Evolutionary conservation across 306 rosid species (phyloP).

Genomic region (Gastrolobium bilobum): DNA sequence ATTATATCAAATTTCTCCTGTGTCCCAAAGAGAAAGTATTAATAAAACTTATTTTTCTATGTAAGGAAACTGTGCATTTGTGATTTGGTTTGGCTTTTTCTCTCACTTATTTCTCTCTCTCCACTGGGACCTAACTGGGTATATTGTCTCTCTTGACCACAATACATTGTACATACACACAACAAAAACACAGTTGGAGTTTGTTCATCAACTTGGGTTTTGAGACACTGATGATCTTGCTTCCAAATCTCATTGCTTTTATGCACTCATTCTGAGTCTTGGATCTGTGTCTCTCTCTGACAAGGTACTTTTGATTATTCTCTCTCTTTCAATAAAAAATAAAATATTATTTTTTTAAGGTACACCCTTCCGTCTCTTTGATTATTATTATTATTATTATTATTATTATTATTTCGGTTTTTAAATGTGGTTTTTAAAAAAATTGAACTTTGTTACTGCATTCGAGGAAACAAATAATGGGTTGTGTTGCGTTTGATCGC

Average conservation of each 20-base stretch:
- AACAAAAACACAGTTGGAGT: slow-evolving; percentile 25
- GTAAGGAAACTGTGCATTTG: slow-evolving; percentile 2
- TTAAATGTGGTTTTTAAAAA: background rate
- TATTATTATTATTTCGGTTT: background rate
- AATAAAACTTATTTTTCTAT: slow-evolving; percentile 10
- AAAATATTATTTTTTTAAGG: slow-evolving; percentile 1
- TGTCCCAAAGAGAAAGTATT: background rate
- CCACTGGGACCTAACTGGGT: slow-evolving; percentile 26
- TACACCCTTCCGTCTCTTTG: slow-evolving; percentile 25
- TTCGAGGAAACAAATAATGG: slow-evolving; percentile 17
- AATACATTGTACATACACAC: slow-evolving; percentile 38
- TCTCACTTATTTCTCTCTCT: slow-evolving; percentile 15
- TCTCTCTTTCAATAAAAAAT: background rate
- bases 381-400: background rate
- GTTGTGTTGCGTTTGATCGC: slow-evolving; percentile 33
- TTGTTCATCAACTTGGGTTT: slow-evolving; percentile 18
- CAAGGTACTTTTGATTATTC: slow-evolving; percentile 42
- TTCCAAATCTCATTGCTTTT: slow-evolving; percentile 31
- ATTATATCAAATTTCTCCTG: background rate
- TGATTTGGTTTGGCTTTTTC: slow-evolving; percentile 7
- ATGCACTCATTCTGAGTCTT: slow-evolving; percentile 28
- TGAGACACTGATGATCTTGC: slow-evolving; percentile 12
- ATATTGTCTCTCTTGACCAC: slow-evolving; percentile 38
- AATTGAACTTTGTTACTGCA: slow-evolving; percentile 34
- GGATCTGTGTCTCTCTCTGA: slow-evolving; percentile 45